Base-by-base conservation (phyloP, 257 asterid species). In the Forsythia viridissima region DNA sequence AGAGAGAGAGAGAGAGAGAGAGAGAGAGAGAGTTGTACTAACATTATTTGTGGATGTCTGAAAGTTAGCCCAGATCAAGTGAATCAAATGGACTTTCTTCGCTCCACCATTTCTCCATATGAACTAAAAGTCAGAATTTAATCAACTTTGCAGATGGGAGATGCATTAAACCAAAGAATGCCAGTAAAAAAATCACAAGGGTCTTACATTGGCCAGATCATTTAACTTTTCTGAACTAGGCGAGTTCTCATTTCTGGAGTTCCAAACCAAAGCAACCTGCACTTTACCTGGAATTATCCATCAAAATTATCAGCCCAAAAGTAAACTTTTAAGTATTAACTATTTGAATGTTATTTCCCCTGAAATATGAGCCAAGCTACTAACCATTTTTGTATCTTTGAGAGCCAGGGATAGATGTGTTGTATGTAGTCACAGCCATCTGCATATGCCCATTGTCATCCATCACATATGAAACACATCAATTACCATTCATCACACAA, bases 351-450 rank as follows among this genome's bases (percentile, higher is more conserved):
- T n/a, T 36, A 51, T 78, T 59, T 52, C 21, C 46, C 48, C 69
- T 18, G 46, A 74, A 40, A 71, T 75, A 77, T 72, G 52, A 43
- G 41, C 21, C 59, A 42, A 79, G 38, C 77, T 72, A 83, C 94
- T 55, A 70, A 94, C 98, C 98, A 76, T 91, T 87, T 80, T 76
- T 87, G 86, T 94, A 93, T 94, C 97, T 91, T 82, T 90, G 92
- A 70, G 94, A 71, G 66, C 86, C 87, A 66, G 97, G 94, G 68
- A 91, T 97, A 77, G 98, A 89, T 52, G 98, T 94, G 89, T 87
- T 87, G 79, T 94, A 76, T n/a, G 98, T 91, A 10, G 98, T 92
- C 81, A 94, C 98, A 71, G 98, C 95, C 95, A 94, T 92, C 98
- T 94, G 84, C 73, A 79, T 38, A 4, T 30, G 72, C 78, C 55